Conservation (phyloP, 306 rosid genomes). For the Rosa lucieae region DNA sequence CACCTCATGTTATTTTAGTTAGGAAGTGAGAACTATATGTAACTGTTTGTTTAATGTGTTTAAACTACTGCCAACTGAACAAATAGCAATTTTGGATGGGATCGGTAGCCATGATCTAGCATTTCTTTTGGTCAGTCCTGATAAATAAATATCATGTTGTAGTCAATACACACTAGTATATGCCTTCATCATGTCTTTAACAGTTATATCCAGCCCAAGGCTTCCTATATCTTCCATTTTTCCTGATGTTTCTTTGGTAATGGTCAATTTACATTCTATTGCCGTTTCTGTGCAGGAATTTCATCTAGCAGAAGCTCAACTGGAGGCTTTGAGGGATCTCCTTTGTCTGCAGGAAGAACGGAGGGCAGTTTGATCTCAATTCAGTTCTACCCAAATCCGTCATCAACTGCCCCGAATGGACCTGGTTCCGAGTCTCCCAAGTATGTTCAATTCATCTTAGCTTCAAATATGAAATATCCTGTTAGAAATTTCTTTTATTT, state of each 20-base stretch:
- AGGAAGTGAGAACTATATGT: background rate
- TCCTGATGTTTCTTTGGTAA: background rate
- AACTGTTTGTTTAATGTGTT: background rate
- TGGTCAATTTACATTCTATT: background rate
- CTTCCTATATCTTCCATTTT: background rate
- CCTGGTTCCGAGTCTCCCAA: slow-evolving; percentile 57
- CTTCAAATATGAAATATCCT: slow-evolving; percentile 5
- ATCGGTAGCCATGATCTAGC: background rate
- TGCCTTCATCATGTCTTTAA: background rate
- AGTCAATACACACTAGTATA: background rate
- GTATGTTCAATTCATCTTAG: slow-evolving; percentile 41
- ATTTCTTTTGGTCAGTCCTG: background rate
- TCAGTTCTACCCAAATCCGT: slow-evolving; percentile 54
- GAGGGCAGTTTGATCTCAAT: slow-evolving; percentile 45
- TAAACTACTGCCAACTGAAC: background rate
- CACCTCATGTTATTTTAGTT: background rate
- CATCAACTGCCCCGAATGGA: slow-evolving; percentile 42
- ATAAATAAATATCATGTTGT: background rate
- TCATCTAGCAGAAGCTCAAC: slow-evolving; percentile 50
- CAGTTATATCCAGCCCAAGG: background rate
- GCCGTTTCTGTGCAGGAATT: slow-evolving; percentile 47
- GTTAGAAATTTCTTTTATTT: background rate
- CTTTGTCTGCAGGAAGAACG: slow-evolving; percentile 39
- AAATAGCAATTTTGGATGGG: background rate
- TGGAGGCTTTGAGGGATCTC: slow-evolving; percentile 55